These are phyloP conservation scores for Irpex lacteus DNA, from an alignment of 1,284 basidiomycete species.

Conservation along the genomic window DNA sequence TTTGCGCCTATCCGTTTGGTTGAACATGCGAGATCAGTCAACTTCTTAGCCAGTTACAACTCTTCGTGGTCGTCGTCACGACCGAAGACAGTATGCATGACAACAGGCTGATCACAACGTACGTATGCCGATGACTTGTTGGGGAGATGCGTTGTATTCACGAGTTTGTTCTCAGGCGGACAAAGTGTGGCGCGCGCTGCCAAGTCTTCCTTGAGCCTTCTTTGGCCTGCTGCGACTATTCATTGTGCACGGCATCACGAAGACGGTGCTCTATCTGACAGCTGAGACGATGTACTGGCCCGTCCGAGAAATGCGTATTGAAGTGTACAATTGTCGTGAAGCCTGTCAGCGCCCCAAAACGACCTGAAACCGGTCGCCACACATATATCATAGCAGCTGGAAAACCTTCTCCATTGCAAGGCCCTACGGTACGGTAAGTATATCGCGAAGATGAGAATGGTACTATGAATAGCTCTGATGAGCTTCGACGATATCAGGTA, in stretches of 20 bases:
- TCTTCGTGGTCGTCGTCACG: background rate
- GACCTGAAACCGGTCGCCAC: too few relatives aligned
- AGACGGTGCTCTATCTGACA: background rate
- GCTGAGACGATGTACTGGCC: background rate
- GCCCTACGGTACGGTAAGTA: too few relatives aligned
- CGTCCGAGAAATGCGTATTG: background rate
- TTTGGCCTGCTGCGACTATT: background rate
- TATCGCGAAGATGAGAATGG: background rate
- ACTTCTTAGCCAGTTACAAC: background rate
- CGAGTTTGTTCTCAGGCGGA: background rate
- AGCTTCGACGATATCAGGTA: background rate
- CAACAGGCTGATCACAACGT: background rate
- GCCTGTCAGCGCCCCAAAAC: background rate
- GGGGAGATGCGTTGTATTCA: background rate
- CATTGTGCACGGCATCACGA: background rate
- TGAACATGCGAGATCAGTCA: background rate
- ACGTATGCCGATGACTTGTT: background rate
- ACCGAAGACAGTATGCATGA: slow-evolving; percentile 1
- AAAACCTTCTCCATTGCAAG: too few relatives aligned
- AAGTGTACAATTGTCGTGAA: background rate
- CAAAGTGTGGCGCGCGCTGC: background rate
- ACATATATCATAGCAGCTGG: too few relatives aligned
- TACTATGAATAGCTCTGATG: background rate
- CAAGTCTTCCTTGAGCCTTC: background rate
- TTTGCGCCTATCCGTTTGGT: background rate